A percentile compares a stretch with the other conserved stretches of the same genome.
Conservation (phyloP, 305 asterid species). For the Solanum chacoense region DNA sequence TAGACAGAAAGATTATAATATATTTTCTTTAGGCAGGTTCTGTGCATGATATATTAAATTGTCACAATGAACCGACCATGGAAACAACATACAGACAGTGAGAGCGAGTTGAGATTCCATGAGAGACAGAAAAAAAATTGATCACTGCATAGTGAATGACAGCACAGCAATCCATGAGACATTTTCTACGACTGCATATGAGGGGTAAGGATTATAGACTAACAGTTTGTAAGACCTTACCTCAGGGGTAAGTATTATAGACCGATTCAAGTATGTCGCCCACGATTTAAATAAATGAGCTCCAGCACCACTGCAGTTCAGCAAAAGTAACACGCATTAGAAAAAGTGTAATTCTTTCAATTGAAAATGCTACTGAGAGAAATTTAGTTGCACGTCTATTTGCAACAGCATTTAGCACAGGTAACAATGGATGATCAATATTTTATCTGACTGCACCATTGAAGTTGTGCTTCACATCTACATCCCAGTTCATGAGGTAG, state of each 20-base stretch:
- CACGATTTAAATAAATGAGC: conserved; percentile 98
- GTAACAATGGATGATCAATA: not conserved
- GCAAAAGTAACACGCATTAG: conserved; percentile 8
- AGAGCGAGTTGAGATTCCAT: not conserved
- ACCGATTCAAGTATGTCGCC: conserved; percentile 76
- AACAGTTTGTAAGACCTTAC: conserved; percentile 19
- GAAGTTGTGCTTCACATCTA: not conserved
- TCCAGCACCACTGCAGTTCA: conserved; percentile 82
- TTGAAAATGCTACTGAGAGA: not conserved
- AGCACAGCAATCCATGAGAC: not conserved
- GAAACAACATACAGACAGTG: not conserved
- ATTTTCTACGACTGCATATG: not conserved
- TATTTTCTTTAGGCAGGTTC: not conserved
- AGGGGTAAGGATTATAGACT: not conserved
- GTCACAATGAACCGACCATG: not conserved
- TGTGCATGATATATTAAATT: not conserved
- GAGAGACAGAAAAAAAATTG: not conserved
- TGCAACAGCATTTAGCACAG: not conserved
- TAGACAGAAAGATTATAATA: not conserved
- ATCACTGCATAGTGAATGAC: not conserved
- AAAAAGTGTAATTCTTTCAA: not conserved
- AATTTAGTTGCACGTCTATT: not conserved
- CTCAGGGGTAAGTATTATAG: conserved; percentile 95
- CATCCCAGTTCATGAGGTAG: not conserved
- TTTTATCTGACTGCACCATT: not conserved